Evolutionary conservation across 345 rosid species (phyloP), one percentile per base, ranked within the genome.

Genomic region (Anastatica hierochuntica): DNA sequence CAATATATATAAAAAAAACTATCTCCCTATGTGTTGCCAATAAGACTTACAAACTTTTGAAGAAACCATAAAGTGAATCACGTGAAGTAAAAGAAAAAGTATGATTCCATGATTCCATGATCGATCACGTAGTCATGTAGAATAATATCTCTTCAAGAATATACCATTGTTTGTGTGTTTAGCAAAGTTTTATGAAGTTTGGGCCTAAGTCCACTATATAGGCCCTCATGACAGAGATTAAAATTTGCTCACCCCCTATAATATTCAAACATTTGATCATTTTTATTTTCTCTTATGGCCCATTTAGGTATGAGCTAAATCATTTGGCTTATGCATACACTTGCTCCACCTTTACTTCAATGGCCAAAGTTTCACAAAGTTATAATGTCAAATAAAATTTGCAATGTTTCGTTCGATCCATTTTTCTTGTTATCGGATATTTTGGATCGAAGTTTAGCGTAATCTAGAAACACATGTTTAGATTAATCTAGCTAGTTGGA

Each of bases 221-320:
- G 44, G 37, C 50, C 38, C 26, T 21, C 45, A 24, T 43, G 52
- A 62, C 39, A n/a, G n/a, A n/a, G n/a, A 41, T 60, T 26, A 29
- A 15, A 29, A 20, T 20, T 42, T 49, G 6, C 24, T 21, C 24
- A 21, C 24, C 23, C 33, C 8, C 26, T 49, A 14, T 34, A 11
- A 6, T 21, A 26, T 19, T 8, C 14, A 59, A 48, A 29, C 21
- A 48, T 18, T 2, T 59, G 23, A 14, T 60, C 7, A 39, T 11
- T 39, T 48, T 60, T 23, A 7, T 5, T 33, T 14, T 20, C n/a
- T 16, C 43, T 31, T 19, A 49, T 20, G 34, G 49, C 20, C 35
- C 24, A 61, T 61, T 42, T 5, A 9, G 27, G 37, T 35, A 41
- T 51, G 3, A 33, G 7, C 31, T 34, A 33, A 15, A 50, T 41